These are phyloP conservation scores for Wickerhamomyces chambardii DNA, from an alignment of 805 yeast species.

Conservation along the genomic window DNA sequence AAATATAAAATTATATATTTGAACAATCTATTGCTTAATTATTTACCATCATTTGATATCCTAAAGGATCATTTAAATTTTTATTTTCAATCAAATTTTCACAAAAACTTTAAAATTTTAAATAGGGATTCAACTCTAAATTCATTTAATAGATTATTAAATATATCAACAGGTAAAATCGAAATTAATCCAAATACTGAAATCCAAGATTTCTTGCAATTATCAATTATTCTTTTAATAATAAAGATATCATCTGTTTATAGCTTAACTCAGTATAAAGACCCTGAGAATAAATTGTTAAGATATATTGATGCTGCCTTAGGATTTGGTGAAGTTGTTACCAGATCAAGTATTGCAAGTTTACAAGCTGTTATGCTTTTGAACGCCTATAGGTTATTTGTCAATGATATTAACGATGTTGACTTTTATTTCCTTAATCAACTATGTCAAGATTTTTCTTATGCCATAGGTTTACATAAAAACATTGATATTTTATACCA, in stretches of 20 bases:
- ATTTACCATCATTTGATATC: slow-evolving; percentile 4
- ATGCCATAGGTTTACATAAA: slow-evolving; percentile 12
- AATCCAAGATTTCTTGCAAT: slow-evolving; percentile 8
- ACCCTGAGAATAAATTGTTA: slow-evolving; percentile 4
- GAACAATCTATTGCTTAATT: slow-evolving; percentile 1
- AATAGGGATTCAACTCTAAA: slow-evolving; percentile 1
- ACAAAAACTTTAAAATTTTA: slow-evolving; percentile 8
- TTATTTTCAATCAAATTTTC: slow-evolving; percentile 8
- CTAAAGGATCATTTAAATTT: slow-evolving; percentile 7
- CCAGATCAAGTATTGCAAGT: slow-evolving; percentile 9
- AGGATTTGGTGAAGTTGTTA: slow-evolving; percentile 12
- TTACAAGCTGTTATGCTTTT: slow-evolving; percentile 10
- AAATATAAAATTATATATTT: slow-evolving; percentile 1
- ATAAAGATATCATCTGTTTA: slow-evolving; percentile 11
- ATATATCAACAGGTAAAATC: slow-evolving; percentile 1
- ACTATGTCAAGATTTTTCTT: slow-evolving; percentile 12
- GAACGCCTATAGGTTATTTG: slow-evolving; percentile 10
- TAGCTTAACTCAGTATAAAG: slow-evolving; percentile 4
- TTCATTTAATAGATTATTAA: slow-evolving; percentile 6
- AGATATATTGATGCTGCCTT: slow-evolving; percentile 8
- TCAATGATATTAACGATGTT: slow-evolving; percentile 8
- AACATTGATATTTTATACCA: slow-evolving; percentile 13
- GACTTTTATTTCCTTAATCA: slow-evolving; percentile 10
- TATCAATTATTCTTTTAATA: slow-evolving; percentile 7
- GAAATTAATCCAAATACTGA: slow-evolving; percentile 6